phyloP scores from a whole-genome alignment of 108 stramenopile genomes.

The Fragilariopsis cylindrus region DNA sequence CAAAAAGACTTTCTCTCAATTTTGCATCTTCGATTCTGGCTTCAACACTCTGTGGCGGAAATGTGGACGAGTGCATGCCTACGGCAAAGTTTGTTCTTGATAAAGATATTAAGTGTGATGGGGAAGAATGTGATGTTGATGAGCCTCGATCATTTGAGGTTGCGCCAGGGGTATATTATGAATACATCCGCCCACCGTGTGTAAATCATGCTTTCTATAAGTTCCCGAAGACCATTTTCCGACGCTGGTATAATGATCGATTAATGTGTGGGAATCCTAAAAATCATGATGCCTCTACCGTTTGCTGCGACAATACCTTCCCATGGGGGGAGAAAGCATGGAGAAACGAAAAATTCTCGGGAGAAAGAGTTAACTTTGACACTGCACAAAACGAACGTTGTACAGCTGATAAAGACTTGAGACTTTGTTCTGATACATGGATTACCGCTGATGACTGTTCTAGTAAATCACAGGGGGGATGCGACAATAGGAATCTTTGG shows the following conservation, averaged over 20 bases:
- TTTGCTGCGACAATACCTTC: background rate
- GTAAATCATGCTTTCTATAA: slow-evolving; percentile 56
- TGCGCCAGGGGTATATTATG: slow-evolving; percentile 48
- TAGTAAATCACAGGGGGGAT: slow-evolving; percentile 2
- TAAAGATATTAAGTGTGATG: slow-evolving; percentile 26
- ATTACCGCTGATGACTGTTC: background rate
- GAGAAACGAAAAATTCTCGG: background rate
- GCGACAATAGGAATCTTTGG: background rate
- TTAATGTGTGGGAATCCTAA: slow-evolving; percentile 10
- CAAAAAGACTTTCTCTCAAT: slow-evolving; percentile 4
- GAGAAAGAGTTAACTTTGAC: slow-evolving; percentile 3
- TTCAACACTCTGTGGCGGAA: slow-evolving; percentile 36
- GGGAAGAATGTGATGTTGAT: slow-evolving; percentile 51
- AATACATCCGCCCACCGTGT: slow-evolving; percentile 57
- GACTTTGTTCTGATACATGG: slow-evolving; percentile 4
- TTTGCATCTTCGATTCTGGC: slow-evolving; percentile 16
- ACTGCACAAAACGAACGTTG: slow-evolving; percentile 1
- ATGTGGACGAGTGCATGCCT: slow-evolving; percentile 22
- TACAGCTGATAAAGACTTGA: background rate
- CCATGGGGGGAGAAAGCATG: background rate
- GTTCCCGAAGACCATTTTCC: slow-evolving; percentile 21
- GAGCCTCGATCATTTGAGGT: slow-evolving; percentile 48
- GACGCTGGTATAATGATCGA: background rate
- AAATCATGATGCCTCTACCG: background rate
- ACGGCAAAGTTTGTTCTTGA: slow-evolving; percentile 32